These are phyloP conservation scores for Eucalyptus marginata DNA, from an alignment of 345 rosid genomes.

Conservation along the genomic window DNA sequence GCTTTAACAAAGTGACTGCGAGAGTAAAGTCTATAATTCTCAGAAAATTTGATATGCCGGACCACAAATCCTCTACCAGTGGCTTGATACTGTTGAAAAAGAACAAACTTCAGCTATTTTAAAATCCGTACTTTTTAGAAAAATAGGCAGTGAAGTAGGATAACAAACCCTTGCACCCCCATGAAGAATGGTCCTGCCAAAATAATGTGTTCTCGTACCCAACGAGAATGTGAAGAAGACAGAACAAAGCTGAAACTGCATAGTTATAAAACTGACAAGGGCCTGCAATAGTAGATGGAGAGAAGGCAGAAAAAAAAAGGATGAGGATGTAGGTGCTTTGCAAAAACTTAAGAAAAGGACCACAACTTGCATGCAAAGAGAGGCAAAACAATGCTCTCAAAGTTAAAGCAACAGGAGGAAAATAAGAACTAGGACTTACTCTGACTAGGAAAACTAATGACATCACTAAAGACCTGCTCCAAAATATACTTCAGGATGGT, in stretches of 20 bases:
- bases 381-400: background rate
- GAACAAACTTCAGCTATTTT: background rate
- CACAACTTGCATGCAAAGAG: background rate
- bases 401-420: background rate
- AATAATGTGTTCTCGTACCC: slow-evolving; percentile 93
- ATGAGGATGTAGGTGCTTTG: background rate
- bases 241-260: slow-evolving; percentile 94
- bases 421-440: background rate
- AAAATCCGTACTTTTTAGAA: background rate
- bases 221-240: slow-evolving; percentile 98
- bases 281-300: slow-evolving; percentile 42
- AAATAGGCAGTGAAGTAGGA: background rate
- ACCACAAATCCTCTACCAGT: slow-evolving; percentile 98
- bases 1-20: slow-evolving; percentile 97
- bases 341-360: background rate
- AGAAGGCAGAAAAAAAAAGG: background rate
- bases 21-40: slow-evolving; percentile 89
- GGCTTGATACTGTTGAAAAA: slow-evolving; percentile 69
- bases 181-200: slow-evolving; percentile 94
- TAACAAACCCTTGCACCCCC: slow-evolving; percentile 89
- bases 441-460: background rate
- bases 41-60: slow-evolving; percentile 80
- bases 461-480: background rate
- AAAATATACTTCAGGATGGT: background rate
- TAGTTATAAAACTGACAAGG: slow-evolving; percentile 72